Conservation (phyloP, 495 filamentous ascomycete genomes). For the Annulohypoxylon stygium region DNA sequence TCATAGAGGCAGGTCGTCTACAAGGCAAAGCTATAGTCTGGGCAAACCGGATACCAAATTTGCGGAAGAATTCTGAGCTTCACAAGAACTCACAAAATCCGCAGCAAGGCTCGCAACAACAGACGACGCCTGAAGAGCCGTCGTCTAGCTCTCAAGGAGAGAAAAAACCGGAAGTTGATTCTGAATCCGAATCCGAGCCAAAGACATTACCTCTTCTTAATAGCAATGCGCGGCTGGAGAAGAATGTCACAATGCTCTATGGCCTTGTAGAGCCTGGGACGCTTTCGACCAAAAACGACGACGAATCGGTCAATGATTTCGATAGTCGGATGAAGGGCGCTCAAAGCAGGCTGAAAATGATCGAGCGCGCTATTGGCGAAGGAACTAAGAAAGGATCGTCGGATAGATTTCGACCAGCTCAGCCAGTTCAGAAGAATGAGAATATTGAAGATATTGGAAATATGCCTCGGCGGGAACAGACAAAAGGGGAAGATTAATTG, state of each 20-base stretch:
- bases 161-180: neutral
- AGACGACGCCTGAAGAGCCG: constrained; percentile 30
- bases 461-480: constrained; percentile 31
- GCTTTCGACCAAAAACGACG: constrained; percentile 80
- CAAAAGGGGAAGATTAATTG: constrained; percentile 4
- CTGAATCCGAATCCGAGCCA: constrained; percentile 24
- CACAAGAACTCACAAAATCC: constrained; percentile 27
- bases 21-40: constrained; percentile 87
- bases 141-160: constrained; percentile 2
- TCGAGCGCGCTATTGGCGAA: constrained; percentile 79
- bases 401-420: constrained; percentile 2
- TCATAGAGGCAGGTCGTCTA: constrained; percentile 79
- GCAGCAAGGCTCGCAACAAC: constrained; percentile 13
- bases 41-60: constrained; percentile 64
- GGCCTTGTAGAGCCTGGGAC: constrained; percentile 85
- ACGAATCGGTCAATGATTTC: constrained; percentile 86
- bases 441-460: constrained; percentile 51
- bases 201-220: constrained; percentile 62
- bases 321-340: constrained; percentile 87
- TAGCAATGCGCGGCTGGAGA: constrained; percentile 73
- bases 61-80: constrained; percentile 20
- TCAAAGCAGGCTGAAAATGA: constrained; percentile 81
- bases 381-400: constrained; percentile 25
- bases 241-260: constrained; percentile 77
- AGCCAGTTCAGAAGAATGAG: constrained; percentile 44